phyloP scores from a whole-genome alignment of 2,329 filamentous ascomycete genomes.

The Neobulgaria alba region DNA sequence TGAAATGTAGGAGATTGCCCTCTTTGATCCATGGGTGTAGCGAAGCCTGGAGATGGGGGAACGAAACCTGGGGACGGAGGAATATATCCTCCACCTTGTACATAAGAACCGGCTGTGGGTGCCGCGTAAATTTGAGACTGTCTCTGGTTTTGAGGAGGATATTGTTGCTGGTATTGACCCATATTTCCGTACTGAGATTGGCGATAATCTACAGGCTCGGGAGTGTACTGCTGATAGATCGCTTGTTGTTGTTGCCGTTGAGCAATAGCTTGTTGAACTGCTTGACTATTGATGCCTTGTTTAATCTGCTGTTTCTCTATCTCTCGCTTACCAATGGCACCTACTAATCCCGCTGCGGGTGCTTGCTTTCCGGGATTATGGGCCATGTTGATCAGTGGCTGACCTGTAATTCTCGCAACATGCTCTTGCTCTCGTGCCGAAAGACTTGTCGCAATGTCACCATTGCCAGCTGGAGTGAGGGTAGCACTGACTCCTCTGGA shows the following conservation, averaged over 20 bases:
- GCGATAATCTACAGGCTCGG: slow-evolving; percentile 16
- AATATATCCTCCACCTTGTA: slow-evolving; percentile 31
- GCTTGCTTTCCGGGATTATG: slow-evolving; percentile 31
- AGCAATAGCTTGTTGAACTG: slow-evolving; percentile 64
- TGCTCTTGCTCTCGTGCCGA: slow-evolving; percentile 84
- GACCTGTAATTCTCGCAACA: slow-evolving; percentile 72
- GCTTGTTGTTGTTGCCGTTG: slow-evolving; percentile 53
- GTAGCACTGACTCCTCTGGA: slow-evolving; percentile 48
- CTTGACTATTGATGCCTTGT: slow-evolving; percentile 58
- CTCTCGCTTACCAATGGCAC: slow-evolving; percentile 72
- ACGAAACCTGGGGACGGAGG: slow-evolving; percentile 16
- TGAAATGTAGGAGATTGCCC: slow-evolving; percentile 13
- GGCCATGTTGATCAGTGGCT: slow-evolving; percentile 58
- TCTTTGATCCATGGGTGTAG: slow-evolving; percentile 4
- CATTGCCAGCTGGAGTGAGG: slow-evolving; percentile 23
- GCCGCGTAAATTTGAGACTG: slow-evolving; percentile 27
- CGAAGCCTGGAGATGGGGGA: not conserved
- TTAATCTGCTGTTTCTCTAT: slow-evolving; percentile 66
- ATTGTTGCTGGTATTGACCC: slow-evolving; percentile 21
- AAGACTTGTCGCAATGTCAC: slow-evolving; percentile 51
- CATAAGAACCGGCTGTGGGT: slow-evolving; percentile 25
- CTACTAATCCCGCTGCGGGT: slow-evolving; percentile 60
- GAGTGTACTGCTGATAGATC: slow-evolving; percentile 19
- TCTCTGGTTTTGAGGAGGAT: slow-evolving; percentile 23
- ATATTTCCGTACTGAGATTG: slow-evolving; percentile 18